Evolutionary conservation across 2,329 filamentous ascomycete genomes (phyloP).

Genomic region (Penicillium oxalicum): DNA sequence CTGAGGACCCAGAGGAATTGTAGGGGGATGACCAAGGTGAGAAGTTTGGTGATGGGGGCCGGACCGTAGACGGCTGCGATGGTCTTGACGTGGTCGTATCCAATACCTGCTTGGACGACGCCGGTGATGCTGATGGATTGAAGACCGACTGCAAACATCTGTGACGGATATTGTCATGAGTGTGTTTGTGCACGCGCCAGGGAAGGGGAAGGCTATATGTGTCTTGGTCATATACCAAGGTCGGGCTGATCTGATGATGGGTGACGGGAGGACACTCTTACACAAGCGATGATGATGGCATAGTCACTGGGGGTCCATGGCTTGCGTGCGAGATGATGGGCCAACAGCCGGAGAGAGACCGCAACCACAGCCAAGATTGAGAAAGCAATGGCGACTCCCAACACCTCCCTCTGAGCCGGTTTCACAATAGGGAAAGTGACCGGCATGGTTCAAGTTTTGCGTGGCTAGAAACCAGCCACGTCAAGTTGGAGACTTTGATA

Average conservation of each 20-base stretch:
- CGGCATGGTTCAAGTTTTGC: constrained; percentile 2
- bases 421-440: constrained; percentile 18
- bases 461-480: no score
- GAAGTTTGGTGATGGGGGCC: constrained; percentile 17
- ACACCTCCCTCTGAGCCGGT: constrained; percentile 11
- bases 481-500: no score
- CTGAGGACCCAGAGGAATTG: constrained; percentile 23
- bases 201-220: no score
- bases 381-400: constrained; percentile 16
- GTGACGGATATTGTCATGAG: background rate
- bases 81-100: constrained; percentile 15
- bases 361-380: constrained; percentile 15
- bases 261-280: constrained; percentile 2
- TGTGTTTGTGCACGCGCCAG: no score
- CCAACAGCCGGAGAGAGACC: constrained; percentile 15
- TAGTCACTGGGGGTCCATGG: constrained; percentile 18
- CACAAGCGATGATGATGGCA: constrained; percentile 18
- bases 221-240: no score
- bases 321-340: constrained; percentile 17
- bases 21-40: constrained; percentile 18
- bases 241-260: no score
- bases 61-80: constrained; percentile 14
- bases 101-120: constrained; percentile 19
- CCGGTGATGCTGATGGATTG: constrained; percentile 20
- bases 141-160: constrained; percentile 20